Conservation (phyloP, 2,329 filamentous ascomycete species). For the Diaporthe vaccinii region DNA sequence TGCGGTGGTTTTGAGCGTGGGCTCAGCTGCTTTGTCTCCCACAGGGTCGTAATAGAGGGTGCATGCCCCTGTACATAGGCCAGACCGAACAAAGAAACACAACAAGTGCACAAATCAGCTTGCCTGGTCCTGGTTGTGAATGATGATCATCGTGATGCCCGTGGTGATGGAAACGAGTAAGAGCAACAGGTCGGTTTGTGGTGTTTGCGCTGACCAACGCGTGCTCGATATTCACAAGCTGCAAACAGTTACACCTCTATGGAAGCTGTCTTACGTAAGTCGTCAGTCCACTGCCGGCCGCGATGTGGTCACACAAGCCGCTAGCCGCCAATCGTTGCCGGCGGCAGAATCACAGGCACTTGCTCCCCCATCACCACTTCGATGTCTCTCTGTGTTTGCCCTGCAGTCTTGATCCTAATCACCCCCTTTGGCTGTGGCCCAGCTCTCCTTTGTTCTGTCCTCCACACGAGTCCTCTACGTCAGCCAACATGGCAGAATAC, state of each 20-base stretch:
- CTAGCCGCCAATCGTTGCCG: background rate
- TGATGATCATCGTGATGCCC: background rate
- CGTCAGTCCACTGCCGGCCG: background rate
- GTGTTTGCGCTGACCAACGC: background rate
- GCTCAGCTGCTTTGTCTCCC: slow-evolving; percentile 8
- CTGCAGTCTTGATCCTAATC: background rate
- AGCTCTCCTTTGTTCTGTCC: background rate
- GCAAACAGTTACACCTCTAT: background rate
- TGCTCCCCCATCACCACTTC: background rate
- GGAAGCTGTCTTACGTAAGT: background rate
- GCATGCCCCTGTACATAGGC: slow-evolving; percentile 39
- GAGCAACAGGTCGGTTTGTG: background rate
- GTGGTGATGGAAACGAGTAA: background rate
- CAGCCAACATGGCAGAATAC: slow-evolving; percentile 85
- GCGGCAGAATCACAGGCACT: background rate
- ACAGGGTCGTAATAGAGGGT: slow-evolving; percentile 33
- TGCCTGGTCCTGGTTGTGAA: background rate
- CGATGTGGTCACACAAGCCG: no score
- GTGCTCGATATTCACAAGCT: background rate
- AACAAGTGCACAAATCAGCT: background rate
- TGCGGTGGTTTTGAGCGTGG: background rate
- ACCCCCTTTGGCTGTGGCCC: background rate
- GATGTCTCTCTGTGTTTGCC: background rate
- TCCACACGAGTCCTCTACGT: background rate
- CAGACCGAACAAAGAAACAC: slow-evolving; percentile 35